Conservation (phyloP, 192 early-diverging fungal genomes). For the Coemansia sp. region DNA sequence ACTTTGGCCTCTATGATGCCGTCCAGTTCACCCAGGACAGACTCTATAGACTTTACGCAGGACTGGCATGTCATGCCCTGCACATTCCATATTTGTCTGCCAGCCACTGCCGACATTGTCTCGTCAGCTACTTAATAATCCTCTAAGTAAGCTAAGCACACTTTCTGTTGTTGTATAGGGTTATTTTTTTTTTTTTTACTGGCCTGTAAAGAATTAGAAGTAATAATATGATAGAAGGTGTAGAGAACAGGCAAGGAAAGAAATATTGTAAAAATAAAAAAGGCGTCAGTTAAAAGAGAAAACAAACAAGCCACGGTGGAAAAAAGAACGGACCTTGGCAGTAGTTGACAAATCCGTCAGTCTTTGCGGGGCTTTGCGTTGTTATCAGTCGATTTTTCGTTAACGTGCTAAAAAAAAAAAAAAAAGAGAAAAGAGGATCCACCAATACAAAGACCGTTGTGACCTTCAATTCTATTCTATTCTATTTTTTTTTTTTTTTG, state of each 20-base stretch:
- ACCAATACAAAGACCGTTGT: background rate
- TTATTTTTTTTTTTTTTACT: background rate
- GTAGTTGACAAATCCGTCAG: background rate
- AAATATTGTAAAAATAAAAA: conserved; percentile 12
- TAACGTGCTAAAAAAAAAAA: background rate
- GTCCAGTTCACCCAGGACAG: conserved; percentile 42
- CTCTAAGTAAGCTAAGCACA: background rate
- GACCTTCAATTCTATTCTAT: background rate
- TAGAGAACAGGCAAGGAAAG: conserved; percentile 1
- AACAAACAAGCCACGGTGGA: background rate
- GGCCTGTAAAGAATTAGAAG: background rate
- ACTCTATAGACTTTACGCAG: conserved; percentile 75
- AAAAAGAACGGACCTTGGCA: background rate
- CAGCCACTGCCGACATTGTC: conserved; percentile 12
- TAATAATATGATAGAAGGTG: background rate
- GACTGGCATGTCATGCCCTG: conserved; percentile 84
- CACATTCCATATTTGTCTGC: conserved; percentile 29
- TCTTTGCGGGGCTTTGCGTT: background rate
- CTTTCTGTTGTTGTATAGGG: background rate
- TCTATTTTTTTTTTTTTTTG: background rate
- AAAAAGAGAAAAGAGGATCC: background rate
- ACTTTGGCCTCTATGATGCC: conserved; percentile 64
- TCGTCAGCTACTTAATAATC: background rate
- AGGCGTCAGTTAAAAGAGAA: conserved; percentile 1
- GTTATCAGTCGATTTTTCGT: background rate